These are phyloP conservation scores for Entomortierella lignicola DNA, from an alignment of 192 early-diverging fungal species.

Conservation along the genomic window DNA sequence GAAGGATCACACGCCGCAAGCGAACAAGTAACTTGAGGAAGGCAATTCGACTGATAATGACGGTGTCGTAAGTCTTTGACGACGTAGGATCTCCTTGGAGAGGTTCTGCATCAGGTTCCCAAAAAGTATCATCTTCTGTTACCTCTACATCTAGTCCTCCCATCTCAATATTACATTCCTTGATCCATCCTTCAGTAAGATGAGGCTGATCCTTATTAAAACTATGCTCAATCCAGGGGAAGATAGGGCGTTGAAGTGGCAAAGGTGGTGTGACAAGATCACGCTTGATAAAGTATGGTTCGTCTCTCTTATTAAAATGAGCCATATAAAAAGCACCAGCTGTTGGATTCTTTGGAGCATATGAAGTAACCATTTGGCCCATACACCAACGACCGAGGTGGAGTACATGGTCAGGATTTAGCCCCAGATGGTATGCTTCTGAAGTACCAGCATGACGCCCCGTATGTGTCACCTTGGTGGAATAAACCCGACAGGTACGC, in stretches of 20 bases:
- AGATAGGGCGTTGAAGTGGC: not conserved
- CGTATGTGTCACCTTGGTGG: constrained; percentile 14
- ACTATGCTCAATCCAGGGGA: constrained; percentile 1
- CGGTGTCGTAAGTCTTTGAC: too few relatives aligned
- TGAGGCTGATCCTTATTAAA: not conserved
- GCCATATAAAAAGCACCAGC: constrained; percentile 13
- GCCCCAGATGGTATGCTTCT: constrained; percentile 8
- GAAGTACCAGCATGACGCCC: constrained; percentile 19
- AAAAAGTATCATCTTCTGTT: too few relatives aligned
- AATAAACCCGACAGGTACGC: constrained; percentile 29
- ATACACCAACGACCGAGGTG: constrained; percentile 19
- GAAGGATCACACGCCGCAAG: too few relatives aligned
- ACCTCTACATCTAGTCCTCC: not conserved
- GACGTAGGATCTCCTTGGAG: too few relatives aligned
- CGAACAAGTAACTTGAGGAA: too few relatives aligned
- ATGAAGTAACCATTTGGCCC: constrained; percentile 1
- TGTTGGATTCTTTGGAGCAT: constrained; percentile 11
- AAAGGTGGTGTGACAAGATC: constrained; percentile 5
- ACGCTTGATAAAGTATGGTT: not conserved
- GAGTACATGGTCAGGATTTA: constrained; percentile 3
- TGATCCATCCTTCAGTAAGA: not conserved
- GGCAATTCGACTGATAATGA: too few relatives aligned
- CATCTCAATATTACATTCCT: not conserved
- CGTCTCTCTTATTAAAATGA: constrained; percentile 4
- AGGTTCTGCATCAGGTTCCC: too few relatives aligned